Evolutionary conservation across 2,329 filamentous ascomycete genomes (phyloP).

Genomic region (Ampelomyces quisqualis): DNA sequence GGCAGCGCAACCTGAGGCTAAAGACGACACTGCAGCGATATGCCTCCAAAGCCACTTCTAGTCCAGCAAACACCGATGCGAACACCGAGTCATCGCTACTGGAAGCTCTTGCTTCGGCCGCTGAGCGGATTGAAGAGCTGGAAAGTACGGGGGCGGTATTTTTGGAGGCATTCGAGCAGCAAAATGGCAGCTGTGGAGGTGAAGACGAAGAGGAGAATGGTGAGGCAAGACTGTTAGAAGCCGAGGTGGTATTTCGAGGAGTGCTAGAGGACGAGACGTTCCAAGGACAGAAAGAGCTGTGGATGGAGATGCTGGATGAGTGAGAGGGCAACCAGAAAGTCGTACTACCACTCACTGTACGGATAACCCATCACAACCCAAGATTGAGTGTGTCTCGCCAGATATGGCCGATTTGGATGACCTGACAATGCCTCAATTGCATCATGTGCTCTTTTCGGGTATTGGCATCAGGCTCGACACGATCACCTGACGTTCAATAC

Average conservation of each 20-base stretch:
- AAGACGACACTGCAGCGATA: conserved; percentile 11
- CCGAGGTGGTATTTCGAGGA: conserved; percentile 12
- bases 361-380: too few relatives aligned
- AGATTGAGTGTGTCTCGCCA: too few relatives aligned
- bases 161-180: conserved; percentile 12
- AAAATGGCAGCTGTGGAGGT: conserved; percentile 3
- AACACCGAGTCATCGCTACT: conserved; percentile 8
- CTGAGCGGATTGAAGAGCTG: conserved; percentile 19
- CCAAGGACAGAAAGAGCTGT: conserved; percentile 13
- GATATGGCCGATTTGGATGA: too few relatives aligned
- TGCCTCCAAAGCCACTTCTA: neutral
- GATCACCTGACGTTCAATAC: too few relatives aligned
- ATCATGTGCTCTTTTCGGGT: too few relatives aligned
- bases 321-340: conserved; percentile 2
- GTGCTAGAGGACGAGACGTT: conserved; percentile 17
- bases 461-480: too few relatives aligned
- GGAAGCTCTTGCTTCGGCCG: conserved; percentile 15
- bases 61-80: neutral
- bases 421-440: too few relatives aligned
- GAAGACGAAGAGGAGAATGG: conserved; percentile 5
- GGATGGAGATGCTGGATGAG: conserved; percentile 11
- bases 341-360: too few relatives aligned
- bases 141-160: conserved; percentile 12
- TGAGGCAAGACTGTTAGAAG: conserved; percentile 7
- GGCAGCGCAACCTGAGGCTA: conserved; percentile 17